Conservation (phyloP, 345 rosid species). For the Euphorbia lathyris region DNA sequence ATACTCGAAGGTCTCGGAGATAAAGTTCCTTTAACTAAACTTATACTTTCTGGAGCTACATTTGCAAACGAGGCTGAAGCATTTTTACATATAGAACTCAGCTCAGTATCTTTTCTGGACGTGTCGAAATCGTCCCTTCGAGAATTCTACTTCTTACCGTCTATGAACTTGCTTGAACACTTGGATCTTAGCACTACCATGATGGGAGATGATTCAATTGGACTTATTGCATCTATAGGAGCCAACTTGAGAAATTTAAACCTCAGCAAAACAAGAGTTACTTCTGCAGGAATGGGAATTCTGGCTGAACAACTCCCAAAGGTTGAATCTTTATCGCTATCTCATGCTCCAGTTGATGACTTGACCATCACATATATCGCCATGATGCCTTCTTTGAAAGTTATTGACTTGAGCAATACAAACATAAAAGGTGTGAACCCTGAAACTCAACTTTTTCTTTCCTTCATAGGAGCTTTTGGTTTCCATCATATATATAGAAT, state of each 20-base stretch:
- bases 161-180: conserved; percentile 58
- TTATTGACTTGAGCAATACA: conserved; percentile 72
- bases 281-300: conserved; percentile 53
- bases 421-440: conserved; percentile 53
- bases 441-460: neutral
- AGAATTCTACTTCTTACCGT: conserved; percentile 50
- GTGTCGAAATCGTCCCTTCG: conserved; percentile 56
- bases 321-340: conserved; percentile 61
- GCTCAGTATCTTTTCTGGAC: conserved; percentile 56
- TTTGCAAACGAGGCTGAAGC: conserved; percentile 54
- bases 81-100: conserved; percentile 42
- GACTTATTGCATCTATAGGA: conserved; percentile 51
- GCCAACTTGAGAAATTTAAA: conserved; percentile 55
- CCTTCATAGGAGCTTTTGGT: neutral
- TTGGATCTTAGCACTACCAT: conserved; percentile 64
- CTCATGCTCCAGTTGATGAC: conserved; percentile 59
- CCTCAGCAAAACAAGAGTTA: conserved; percentile 65
- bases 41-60: conserved; percentile 59
- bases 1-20: conserved; percentile 33
- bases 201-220: conserved; percentile 67
- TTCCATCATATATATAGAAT: neutral
- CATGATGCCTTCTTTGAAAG: conserved; percentile 54
- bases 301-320: conserved; percentile 63
- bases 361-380: conserved; percentile 51
- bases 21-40: conserved; percentile 53